Evolutionary conservation across 2,329 filamentous ascomycete genomes (phyloP).

Genomic region (Sclerotinia borealis): DNA sequence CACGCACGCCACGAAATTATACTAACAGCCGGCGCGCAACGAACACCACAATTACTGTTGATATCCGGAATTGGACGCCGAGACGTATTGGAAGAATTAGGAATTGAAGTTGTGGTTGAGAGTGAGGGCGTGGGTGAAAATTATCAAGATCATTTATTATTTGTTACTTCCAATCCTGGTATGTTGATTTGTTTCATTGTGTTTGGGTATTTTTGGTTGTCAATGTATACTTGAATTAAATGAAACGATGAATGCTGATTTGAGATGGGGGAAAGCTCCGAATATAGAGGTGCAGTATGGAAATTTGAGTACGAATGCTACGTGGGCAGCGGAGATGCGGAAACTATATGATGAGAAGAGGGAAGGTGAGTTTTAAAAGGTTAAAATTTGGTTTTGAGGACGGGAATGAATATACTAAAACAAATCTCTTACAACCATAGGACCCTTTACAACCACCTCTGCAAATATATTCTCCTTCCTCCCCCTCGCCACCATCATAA

Average conservation of each 20-base stretch:
- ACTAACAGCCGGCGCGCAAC: slow-evolving; percentile 43
- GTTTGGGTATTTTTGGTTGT: neutral
- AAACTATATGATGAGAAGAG: slow-evolving; percentile 5
- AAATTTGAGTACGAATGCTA: slow-evolving; percentile 10
- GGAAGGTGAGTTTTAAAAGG: neutral
- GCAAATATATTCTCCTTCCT: slow-evolving; percentile 4
- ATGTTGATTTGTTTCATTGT: neutral
- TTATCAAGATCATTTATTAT: slow-evolving; percentile 38
- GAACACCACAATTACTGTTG: slow-evolving; percentile 46
- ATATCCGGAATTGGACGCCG: slow-evolving; percentile 45
- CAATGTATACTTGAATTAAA: too few species aligned
- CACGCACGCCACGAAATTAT: slow-evolving; percentile 40
- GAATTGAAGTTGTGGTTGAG: slow-evolving; percentile 38
- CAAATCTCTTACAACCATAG: neutral
- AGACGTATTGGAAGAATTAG: slow-evolving; percentile 37
- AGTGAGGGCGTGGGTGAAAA: slow-evolving; percentile 47
- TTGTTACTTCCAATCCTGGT: neutral
- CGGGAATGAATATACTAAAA: neutral
- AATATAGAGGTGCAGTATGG: neutral
- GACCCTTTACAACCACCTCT: slow-evolving; percentile 8
- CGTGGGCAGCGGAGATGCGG: slow-evolving; percentile 8
- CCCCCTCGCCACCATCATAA: neutral
- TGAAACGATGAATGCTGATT: neutral
- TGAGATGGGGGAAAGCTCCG: neutral
- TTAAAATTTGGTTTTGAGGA: neutral